phyloP scores from a whole-genome alignment of 768 basidiomycete genomes.

The Leccinellum albellum region DNA sequence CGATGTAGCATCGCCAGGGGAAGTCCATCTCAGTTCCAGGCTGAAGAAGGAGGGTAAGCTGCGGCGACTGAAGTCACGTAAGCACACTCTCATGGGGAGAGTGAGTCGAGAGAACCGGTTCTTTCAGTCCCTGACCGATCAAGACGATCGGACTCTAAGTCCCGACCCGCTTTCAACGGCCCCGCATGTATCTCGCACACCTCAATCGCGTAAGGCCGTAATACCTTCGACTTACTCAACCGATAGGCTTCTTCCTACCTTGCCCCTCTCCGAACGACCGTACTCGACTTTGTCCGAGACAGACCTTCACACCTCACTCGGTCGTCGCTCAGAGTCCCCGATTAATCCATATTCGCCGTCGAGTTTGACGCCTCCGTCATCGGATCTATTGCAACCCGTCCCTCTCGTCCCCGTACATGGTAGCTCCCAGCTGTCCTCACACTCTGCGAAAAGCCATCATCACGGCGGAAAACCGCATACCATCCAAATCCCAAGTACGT shows the following conservation, averaged over 20 bases:
- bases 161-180: background rate
- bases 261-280: constrained; percentile 19
- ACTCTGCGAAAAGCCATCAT: background rate
- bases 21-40: constrained; percentile 46
- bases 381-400: constrained; percentile 5
- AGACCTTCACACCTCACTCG: constrained; percentile 9
- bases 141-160: background rate
- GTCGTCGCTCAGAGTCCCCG: constrained; percentile 7
- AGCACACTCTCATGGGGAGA: constrained; percentile 11
- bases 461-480: constrained; percentile 5
- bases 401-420: background rate
- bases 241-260: constrained; percentile 18
- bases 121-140: background rate
- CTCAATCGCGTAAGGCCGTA: background rate
- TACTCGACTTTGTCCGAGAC: constrained; percentile 11
- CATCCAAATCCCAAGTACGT: background rate
- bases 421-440: background rate
- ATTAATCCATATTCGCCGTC: background rate
- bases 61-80: constrained; percentile 47
- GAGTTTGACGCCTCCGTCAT: background rate
- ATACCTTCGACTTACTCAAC: constrained; percentile 15
- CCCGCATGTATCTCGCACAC: background rate
- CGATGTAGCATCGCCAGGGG: constrained; percentile 54
- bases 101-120: constrained; percentile 10
- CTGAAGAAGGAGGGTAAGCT: constrained; percentile 61